phyloP scores from a whole-genome alignment of 192 early-diverging fungal genomes.

The Geranomyces variabilis region DNA sequence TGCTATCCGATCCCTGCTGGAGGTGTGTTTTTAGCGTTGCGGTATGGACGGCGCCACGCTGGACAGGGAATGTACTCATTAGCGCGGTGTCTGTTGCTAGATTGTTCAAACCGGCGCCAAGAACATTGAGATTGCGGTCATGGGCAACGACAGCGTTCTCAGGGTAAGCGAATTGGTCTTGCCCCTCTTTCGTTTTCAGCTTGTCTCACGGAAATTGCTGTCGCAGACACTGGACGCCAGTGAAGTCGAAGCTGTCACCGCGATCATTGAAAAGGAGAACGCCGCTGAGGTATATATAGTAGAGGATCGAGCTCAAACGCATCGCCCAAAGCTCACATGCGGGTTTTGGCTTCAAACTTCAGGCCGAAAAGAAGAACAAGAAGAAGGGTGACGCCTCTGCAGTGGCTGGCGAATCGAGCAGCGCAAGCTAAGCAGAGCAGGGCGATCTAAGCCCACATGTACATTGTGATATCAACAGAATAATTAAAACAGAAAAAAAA shows the following conservation, averaged over 20 bases:
- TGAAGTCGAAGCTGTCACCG: constrained; percentile 76
- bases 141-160: constrained; percentile 75
- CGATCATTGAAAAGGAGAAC: constrained; percentile 85
- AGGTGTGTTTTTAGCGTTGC: constrained; percentile 49
- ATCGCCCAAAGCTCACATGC: not conserved
- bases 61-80: not conserved
- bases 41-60: not conserved
- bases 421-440: not conserved
- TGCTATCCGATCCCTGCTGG: constrained; percentile 86
- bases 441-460: not conserved
- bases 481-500: no score
- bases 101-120: constrained; percentile 99
- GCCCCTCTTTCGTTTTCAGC: not conserved
- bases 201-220: not conserved
- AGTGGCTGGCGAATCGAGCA: not conserved
- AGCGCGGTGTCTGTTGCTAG: no score
- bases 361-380: constrained; percentile 50
- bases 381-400: constrained; percentile 22
- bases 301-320: not conserved
- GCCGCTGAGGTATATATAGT: constrained; percentile 73
- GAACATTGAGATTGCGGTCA: constrained; percentile 97
- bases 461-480: not conserved
- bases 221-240: constrained; percentile 65
- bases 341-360: not conserved
- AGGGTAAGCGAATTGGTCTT: constrained; percentile 59